These are phyloP conservation scores for Cyclocybe aegerita DNA, from an alignment of 768 basidiomycete species.

Conservation along the genomic window DNA sequence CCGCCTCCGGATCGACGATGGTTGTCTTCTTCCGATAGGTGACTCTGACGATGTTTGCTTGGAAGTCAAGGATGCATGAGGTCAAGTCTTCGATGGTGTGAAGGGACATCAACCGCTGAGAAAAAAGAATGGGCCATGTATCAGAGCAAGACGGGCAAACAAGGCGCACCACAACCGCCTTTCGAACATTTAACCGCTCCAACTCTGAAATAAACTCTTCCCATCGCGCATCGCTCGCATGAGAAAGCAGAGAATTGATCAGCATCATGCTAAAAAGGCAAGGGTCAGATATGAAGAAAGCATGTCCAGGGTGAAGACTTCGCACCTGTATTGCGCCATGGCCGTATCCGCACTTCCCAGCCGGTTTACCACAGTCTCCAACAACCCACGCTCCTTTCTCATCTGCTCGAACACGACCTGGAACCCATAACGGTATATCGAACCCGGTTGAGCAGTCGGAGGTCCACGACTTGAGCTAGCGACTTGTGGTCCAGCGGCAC, in stretches of 20 bases:
- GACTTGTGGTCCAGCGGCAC: conserved; percentile 54
- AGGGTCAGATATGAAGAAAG: conserved; percentile 5
- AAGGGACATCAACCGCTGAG: conserved; percentile 78
- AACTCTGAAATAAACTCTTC: conserved; percentile 75
- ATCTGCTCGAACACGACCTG: conserved; percentile 80
- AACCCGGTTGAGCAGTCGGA: conserved; percentile 58
- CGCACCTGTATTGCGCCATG: conserved; percentile 79
- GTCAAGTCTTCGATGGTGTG: conserved; percentile 80
- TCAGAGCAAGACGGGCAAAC: not conserved
- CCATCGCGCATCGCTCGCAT: conserved; percentile 78
- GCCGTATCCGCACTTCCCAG: conserved; percentile 81
- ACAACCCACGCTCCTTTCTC: conserved; percentile 63
- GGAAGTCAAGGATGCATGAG: conserved; percentile 85
- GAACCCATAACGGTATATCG: conserved; percentile 84
- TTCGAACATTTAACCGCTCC: conserved; percentile 75
- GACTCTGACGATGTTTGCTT: conserved; percentile 79
- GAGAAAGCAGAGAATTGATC: conserved; percentile 81
- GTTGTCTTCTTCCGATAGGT: conserved; percentile 81
- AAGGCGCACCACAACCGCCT: conserved; percentile 73
- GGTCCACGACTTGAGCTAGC: conserved; percentile 61
- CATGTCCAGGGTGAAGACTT: conserved; percentile 3
- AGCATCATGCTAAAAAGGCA: conserved; percentile 70
- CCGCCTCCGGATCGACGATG: conserved; percentile 65
- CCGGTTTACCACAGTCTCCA: conserved; percentile 82
- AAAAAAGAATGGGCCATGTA: not conserved